These are phyloP conservation scores for Rhizoclosmatium hyalinum DNA, from an alignment of 371 early-diverging fungal genomes.

Conservation along the genomic window DNA sequence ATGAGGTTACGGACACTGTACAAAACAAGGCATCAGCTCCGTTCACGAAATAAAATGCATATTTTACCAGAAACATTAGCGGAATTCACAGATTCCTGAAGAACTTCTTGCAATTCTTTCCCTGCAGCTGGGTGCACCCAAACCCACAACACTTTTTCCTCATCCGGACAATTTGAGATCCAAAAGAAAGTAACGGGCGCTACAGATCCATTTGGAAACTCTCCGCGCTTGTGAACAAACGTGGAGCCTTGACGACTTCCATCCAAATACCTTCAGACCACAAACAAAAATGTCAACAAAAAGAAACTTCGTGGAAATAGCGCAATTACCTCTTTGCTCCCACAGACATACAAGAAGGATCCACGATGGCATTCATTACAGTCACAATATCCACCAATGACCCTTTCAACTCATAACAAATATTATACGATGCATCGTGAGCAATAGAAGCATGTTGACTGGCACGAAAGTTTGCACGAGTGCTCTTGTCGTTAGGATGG, in stretches of 20 bases:
- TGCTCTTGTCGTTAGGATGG: conserved; percentile 86
- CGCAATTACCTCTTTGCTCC: conserved; percentile 64
- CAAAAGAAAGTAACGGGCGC: conserved; percentile 74
- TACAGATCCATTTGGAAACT: conserved; percentile 67
- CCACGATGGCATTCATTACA: conserved; percentile 63
- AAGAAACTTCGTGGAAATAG: conserved; percentile 3
- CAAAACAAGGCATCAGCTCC: not conserved
- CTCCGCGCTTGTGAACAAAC: conserved; percentile 56
- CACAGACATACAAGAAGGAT: conserved; percentile 69
- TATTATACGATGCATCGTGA: conserved; percentile 84
- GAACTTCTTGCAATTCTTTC: not conserved
- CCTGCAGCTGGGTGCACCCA: conserved; percentile 47
- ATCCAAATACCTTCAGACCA: conserved; percentile 58
- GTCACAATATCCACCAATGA: conserved; percentile 49
- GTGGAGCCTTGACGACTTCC: conserved; percentile 70
- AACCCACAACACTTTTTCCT: conserved; percentile 42
- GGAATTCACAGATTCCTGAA: not conserved
- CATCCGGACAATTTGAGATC: conserved; percentile 44
- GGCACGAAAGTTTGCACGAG: conserved; percentile 76
- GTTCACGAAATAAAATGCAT: not conserved
- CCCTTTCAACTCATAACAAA: conserved; percentile 77
- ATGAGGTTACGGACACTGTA: conserved; percentile 14
- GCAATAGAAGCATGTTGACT: conserved; percentile 73
- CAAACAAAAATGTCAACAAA: not conserved
- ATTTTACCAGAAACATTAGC: not conserved